A percentile compares a stretch with the other conserved stretches of the same genome.
These are phyloP conservation scores for Akanthomyces dipterigenus DNA, from an alignment of 2,329 filamentous ascomycete species.

Conservation along the genomic window DNA sequence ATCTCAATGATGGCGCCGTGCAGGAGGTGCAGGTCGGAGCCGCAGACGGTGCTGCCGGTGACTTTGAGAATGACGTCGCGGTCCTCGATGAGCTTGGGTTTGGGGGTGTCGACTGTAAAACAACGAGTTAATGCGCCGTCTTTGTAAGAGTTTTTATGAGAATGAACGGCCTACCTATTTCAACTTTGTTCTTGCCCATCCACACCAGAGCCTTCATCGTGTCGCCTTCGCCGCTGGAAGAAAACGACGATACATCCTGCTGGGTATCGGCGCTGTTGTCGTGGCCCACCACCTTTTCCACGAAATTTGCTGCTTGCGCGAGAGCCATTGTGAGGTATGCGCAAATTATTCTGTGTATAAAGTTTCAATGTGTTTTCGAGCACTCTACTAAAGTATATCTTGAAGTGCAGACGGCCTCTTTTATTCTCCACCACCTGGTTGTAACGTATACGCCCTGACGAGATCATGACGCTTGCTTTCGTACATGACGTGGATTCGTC, in stretches of 20 bases:
- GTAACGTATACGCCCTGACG: not conserved
- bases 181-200: slow-evolving; percentile 74
- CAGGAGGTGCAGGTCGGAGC: slow-evolving; percentile 52
- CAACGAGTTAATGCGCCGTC: not conserved
- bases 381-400: too few relatives aligned
- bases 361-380: not conserved
- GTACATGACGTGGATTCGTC: not conserved
- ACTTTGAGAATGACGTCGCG: slow-evolving; percentile 75
- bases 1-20: slow-evolving; percentile 52
- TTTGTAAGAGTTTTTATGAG: not conserved
- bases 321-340: slow-evolving; percentile 39
- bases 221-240: slow-evolving; percentile 50
- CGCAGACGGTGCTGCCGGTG: slow-evolving; percentile 55
- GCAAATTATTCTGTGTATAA: not conserved
- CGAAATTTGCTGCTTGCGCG: slow-evolving; percentile 59
- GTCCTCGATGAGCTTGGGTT: slow-evolving; percentile 66
- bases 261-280: slow-evolving; percentile 54
- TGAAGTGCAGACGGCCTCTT: not conserved
- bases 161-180: slow-evolving; percentile 42
- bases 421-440: not conserved
- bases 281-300: slow-evolving; percentile 64
- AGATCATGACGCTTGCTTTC: not conserved
- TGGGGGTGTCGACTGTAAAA: slow-evolving; percentile 51
- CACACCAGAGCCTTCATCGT: slow-evolving; percentile 77
- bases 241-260: slow-evolving; percentile 54